These are phyloP conservation scores for Trichophyton simii DNA, from an alignment of 2,329 filamentous ascomycete genomes.

Conservation along the genomic window DNA sequence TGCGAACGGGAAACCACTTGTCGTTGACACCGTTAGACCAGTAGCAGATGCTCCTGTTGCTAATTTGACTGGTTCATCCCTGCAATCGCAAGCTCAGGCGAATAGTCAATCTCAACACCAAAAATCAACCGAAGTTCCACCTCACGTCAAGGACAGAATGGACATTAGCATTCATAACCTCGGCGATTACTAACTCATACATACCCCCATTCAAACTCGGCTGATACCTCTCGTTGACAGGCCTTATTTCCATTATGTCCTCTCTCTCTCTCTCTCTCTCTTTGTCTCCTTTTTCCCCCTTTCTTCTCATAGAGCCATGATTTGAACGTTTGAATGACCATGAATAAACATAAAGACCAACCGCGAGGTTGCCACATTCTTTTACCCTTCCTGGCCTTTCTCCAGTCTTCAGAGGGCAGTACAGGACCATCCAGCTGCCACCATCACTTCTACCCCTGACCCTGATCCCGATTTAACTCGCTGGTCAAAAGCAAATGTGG, in stretches of 20 bases:
- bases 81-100: not conserved
- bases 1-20: slow-evolving; percentile 39
- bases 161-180: slow-evolving; percentile 52
- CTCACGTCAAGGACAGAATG: slow-evolving; percentile 39
- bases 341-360: not conserved
- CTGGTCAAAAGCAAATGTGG: not conserved
- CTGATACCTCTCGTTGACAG: not conserved
- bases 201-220: not conserved
- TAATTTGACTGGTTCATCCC: not conserved
- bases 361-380: not conserved
- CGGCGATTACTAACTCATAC: slow-evolving; percentile 29
- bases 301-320: not conserved
- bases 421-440: not conserved
- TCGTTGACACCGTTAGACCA: slow-evolving; percentile 29
- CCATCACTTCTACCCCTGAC: too few species aligned
- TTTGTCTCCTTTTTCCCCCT: not conserved
- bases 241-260: not conserved
- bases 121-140: slow-evolving; percentile 19
- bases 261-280: too few species aligned
- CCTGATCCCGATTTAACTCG: too few species aligned
- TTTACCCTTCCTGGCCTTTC: not conserved
- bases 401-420: not conserved
- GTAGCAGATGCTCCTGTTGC: slow-evolving; percentile 24
- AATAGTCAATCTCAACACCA: not conserved
- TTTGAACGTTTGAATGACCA: not conserved